A percentile compares a stretch with the other conserved stretches of the same genome.
phyloP scores from a whole-genome alignment of 257 asterid species.

The Lavandula angustifolia region DNA sequence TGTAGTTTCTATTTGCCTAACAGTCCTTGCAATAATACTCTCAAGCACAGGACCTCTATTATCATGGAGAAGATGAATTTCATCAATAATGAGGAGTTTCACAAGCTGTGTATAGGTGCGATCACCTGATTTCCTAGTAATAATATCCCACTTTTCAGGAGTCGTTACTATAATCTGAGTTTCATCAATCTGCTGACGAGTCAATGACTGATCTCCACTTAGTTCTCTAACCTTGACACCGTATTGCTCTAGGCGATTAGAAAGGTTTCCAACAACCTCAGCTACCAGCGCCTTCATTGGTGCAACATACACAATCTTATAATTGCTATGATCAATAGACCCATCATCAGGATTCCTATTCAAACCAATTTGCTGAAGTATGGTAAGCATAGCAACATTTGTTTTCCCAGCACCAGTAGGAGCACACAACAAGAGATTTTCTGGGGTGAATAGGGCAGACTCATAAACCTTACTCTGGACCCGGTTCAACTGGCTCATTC shows the following conservation, averaged over 20 bases:
- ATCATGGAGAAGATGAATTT: conserved; percentile 65
- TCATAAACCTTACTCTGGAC: conserved; percentile 64
- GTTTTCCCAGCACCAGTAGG: conserved; percentile 72
- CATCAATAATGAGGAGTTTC: conserved; percentile 56
- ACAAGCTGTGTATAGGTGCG: conserved; percentile 65
- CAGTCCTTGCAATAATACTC: conserved; percentile 65
- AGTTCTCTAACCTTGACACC: conserved; percentile 58
- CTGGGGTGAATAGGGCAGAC: conserved; percentile 52
- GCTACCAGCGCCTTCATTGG: conserved; percentile 74
- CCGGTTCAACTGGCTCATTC: conserved; percentile 58
- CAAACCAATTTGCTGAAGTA: conserved; percentile 56
- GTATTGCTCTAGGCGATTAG: conserved; percentile 56
- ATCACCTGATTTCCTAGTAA: conserved; percentile 65
- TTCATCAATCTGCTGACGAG: conserved; percentile 66
- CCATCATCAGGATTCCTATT: conserved; percentile 51
- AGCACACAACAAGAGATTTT: conserved; percentile 56
- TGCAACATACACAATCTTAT: conserved; percentile 64
- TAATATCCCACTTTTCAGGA: conserved; percentile 70
- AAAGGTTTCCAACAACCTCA: conserved; percentile 67
- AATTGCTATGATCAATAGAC: conserved; percentile 45
- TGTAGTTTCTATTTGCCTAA: conserved; percentile 61
- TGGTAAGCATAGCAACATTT: conserved; percentile 68
- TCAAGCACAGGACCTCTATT: conserved; percentile 68
- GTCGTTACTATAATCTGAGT: conserved; percentile 65
- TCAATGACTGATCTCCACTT: conserved; percentile 62